These are phyloP conservation scores for Peniophora sp. DNA, from an alignment of 1,284 basidiomycete genomes.

Conservation along the genomic window DNA sequence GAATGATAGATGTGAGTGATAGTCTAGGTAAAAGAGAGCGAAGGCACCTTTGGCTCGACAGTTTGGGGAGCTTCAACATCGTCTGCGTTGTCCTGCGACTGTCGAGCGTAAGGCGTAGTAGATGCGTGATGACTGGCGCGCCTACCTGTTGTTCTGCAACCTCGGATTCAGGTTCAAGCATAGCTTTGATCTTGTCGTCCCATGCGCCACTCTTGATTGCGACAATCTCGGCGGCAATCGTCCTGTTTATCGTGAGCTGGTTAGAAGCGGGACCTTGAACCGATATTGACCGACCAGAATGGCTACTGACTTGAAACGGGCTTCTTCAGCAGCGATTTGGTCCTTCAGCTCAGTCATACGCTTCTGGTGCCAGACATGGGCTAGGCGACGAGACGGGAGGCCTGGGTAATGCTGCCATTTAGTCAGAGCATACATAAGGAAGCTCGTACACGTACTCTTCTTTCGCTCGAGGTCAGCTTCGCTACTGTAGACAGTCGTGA, in stretches of 20 bases:
- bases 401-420: neutral
- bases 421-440: too few relatives aligned
- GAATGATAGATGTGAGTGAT: too few relatives aligned
- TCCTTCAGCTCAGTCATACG: constrained; percentile 65
- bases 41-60: too few relatives aligned
- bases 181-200: constrained; percentile 47
- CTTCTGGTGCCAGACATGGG: constrained; percentile 62
- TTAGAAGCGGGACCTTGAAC: neutral
- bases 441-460: neutral
- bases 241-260: constrained; percentile 24
- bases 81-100: too few relatives aligned
- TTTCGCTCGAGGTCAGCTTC: neutral
- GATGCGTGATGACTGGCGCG: neutral
- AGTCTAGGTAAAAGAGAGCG: too few relatives aligned
- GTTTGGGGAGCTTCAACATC: too few relatives aligned
- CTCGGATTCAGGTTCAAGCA: constrained; percentile 18
- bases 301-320: constrained; percentile 60
- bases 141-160: constrained; percentile 4
- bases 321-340: constrained; percentile 65
- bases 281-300: constrained; percentile 6
- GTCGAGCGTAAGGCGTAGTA: too few relatives aligned
- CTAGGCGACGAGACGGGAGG: constrained; percentile 18
- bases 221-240: constrained; percentile 60
- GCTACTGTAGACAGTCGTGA: neutral
- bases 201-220: constrained; percentile 65